Conservation (phyloP, 805 yeast species). For the Kazachstania psychrophila region DNA sequence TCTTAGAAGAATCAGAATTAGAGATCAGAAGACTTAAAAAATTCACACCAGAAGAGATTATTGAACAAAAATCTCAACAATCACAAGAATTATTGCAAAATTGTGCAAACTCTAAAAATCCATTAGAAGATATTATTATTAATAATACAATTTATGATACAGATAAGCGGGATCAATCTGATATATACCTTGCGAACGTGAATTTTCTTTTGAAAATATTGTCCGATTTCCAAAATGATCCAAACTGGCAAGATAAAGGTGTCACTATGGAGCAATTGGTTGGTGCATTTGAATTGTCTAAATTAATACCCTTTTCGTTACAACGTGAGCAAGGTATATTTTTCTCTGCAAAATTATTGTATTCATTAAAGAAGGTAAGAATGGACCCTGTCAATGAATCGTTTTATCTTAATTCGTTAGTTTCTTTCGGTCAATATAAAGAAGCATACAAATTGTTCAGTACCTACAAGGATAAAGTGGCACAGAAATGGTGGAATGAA, state of each 20-base stretch:
- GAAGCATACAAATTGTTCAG: slow-evolving; percentile 34
- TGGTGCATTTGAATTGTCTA: slow-evolving; percentile 34
- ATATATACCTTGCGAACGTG: slow-evolving; percentile 9
- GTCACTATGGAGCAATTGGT: slow-evolving; percentile 29
- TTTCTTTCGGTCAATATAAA: slow-evolving; percentile 26
- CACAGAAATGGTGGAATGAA: slow-evolving; percentile 47
- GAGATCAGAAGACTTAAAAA: slow-evolving; percentile 17
- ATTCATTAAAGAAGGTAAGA: slow-evolving; percentile 33
- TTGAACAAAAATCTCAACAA: slow-evolving; percentile 3
- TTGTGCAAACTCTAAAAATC: neutral
- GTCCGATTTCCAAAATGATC: slow-evolving; percentile 8
- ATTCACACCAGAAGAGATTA: slow-evolving; percentile 8
- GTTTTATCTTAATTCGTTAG: slow-evolving; percentile 39
- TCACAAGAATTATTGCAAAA: slow-evolving; percentile 1
- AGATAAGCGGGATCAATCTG: neutral
- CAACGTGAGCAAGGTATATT: slow-evolving; percentile 30
- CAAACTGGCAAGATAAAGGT: slow-evolving; percentile 4
- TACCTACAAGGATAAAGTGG: slow-evolving; percentile 29
- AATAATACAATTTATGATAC: neutral
- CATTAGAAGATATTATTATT: neutral
- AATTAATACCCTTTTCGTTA: slow-evolving; percentile 30
- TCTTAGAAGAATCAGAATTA: slow-evolving; percentile 17
- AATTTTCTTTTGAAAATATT: slow-evolving; percentile 17
- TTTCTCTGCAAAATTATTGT: slow-evolving; percentile 37
- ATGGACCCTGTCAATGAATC: slow-evolving; percentile 45